phyloP scores from a whole-genome alignment of 1,139 yeast genomes.

The Meyerozyma carpophila region DNA sequence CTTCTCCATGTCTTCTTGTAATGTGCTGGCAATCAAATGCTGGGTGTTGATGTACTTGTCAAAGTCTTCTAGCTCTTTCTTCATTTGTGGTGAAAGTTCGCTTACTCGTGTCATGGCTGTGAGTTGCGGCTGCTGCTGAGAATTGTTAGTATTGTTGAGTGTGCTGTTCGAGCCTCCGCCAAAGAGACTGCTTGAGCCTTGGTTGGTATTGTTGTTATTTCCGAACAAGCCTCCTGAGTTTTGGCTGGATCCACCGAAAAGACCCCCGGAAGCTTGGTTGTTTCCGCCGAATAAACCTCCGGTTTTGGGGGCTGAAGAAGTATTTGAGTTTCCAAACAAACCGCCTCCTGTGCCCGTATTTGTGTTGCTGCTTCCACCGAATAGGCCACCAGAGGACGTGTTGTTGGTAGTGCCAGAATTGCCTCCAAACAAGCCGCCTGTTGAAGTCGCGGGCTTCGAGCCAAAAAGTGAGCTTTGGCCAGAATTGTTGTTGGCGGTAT shows the following conservation, averaged over 20 bases:
- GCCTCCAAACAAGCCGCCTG: constrained; percentile 4
- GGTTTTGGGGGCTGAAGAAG: neutral
- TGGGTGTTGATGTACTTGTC: constrained; percentile 83
- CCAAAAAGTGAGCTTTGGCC: neutral
- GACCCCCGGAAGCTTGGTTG: neutral
- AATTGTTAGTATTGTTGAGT: constrained; percentile 2
- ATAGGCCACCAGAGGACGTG: constrained; percentile 8
- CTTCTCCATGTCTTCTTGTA: constrained; percentile 56
- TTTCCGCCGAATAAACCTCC: constrained; percentile 6
- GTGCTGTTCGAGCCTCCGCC: constrained; percentile 1
- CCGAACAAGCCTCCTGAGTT: constrained; percentile 3
- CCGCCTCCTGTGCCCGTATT: neutral
- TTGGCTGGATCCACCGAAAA: neutral
- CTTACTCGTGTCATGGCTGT: constrained; percentile 85
- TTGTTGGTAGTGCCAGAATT: neutral
- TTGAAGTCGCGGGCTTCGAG: neutral
- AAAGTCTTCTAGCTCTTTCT: constrained; percentile 67
- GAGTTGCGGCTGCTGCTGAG: constrained; percentile 41
- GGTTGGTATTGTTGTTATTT: constrained; percentile 5
- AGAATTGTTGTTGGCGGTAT: neutral
- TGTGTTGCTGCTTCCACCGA: constrained; percentile 7
- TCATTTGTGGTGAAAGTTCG: constrained; percentile 75
- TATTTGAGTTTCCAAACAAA: neutral
- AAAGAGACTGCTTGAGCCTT: constrained; percentile 5
- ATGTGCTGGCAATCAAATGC: constrained; percentile 73